phyloP scores from a whole-genome alignment of 192 early-diverging fungal genomes.

The Jimgerdemannia flammicorona region DNA sequence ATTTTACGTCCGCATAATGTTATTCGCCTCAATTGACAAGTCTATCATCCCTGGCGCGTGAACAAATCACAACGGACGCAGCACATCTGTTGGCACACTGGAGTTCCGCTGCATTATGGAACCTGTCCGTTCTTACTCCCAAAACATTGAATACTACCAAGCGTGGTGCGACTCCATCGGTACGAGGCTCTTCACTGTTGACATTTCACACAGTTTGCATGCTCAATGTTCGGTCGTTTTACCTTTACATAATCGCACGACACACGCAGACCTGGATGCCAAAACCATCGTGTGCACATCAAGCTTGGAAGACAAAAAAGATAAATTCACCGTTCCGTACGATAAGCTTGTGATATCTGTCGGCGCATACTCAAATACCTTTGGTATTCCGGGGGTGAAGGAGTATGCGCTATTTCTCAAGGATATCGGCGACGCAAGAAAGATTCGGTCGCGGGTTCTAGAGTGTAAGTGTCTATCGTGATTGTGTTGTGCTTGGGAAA shows the following conservation, averaged over 20 bases:
- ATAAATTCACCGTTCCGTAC: slow-evolving; percentile 57
- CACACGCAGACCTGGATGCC: slow-evolving; percentile 33
- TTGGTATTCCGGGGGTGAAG: slow-evolving; percentile 79
- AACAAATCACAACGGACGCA: slow-evolving; percentile 6
- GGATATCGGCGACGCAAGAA: slow-evolving; percentile 79
- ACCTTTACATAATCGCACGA: background rate
- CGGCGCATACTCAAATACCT: slow-evolving; percentile 80
- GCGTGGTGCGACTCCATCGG: slow-evolving; percentile 53
- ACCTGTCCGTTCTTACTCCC: slow-evolving; percentile 60
- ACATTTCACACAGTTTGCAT: no score
- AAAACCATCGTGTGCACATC: slow-evolving; percentile 37
- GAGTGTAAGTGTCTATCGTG: slow-evolving; percentile 45
- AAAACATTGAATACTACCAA: slow-evolving; percentile 62
- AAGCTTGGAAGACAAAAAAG: slow-evolving; percentile 24
- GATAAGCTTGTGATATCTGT: slow-evolving; percentile 82
- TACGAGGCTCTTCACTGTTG: slow-evolving; percentile 1
- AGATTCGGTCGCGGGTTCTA: slow-evolving; percentile 74
- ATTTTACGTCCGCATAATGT: background rate
- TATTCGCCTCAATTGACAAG: no score
- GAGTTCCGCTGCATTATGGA: slow-evolving; percentile 87
- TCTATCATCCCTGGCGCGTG: no score
- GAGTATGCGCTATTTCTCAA: slow-evolving; percentile 85
- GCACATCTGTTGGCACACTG: slow-evolving; percentile 79
- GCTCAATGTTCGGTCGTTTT: no score
- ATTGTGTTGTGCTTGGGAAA: background rate